Evolutionary conservation across 768 basidiomycete genomes (phyloP).

Genomic region (Peribolospora kevripleyi): DNA sequence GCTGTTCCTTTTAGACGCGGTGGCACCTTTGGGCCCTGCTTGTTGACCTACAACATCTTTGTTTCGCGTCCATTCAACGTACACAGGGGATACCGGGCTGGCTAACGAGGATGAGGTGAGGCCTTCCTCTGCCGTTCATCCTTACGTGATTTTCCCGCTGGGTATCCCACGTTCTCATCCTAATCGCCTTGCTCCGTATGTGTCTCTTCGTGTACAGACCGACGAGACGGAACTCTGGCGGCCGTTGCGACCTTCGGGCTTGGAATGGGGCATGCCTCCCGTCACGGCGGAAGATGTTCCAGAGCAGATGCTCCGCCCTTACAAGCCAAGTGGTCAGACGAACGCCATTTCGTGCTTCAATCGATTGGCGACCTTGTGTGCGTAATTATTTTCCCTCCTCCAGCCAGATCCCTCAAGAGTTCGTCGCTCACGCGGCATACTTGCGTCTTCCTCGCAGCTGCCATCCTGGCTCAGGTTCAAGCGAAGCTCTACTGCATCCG

Average conservation of each 20-base stretch:
- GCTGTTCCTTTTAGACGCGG: too few relatives aligned
- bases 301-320: too few relatives aligned
- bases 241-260: conserved; percentile 12
- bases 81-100: conserved; percentile 5
- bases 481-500: conserved; percentile 17
- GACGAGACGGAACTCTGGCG: conserved; percentile 18
- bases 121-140: background rate
- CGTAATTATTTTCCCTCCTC: background rate
- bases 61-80: too few relatives aligned
- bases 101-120: conserved; percentile 14
- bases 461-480: conserved; percentile 11
- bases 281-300: background rate
- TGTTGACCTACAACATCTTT: too few relatives aligned
- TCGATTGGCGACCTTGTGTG: conserved; percentile 11
- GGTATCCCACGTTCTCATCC: background rate
- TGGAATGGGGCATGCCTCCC: conserved; percentile 9
- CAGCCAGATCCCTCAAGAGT: too few relatives aligned
- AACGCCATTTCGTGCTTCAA: conserved; percentile 14
- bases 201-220: background rate
- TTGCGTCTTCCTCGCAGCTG: background rate
- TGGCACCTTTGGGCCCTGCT: too few relatives aligned
- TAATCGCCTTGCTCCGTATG: conserved; percentile 15
- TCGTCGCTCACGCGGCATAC: background rate
- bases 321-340: background rate
- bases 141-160: background rate